These are phyloP conservation scores for Aphanocladium album DNA, from an alignment of 2,329 filamentous ascomycete species.

Conservation along the genomic window DNA sequence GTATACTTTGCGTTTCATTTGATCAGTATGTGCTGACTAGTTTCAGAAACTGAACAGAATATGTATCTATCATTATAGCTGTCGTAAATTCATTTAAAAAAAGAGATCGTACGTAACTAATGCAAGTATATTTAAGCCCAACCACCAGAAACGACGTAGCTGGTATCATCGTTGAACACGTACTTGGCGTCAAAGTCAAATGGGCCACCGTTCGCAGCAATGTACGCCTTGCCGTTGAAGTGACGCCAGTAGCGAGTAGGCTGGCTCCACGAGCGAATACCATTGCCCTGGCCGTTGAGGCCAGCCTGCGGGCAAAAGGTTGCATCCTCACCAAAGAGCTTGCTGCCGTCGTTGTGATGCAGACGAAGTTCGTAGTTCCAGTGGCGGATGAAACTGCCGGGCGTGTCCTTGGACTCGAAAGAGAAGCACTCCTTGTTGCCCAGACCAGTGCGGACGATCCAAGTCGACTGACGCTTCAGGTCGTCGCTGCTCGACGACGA, in stretches of 20 bases:
- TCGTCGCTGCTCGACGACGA: conserved; percentile 42
- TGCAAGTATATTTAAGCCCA: background rate
- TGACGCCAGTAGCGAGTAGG: conserved; percentile 56
- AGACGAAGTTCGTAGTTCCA: conserved; percentile 46
- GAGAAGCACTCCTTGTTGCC: conserved; percentile 53
- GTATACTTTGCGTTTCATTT: no score
- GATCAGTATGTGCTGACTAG: background rate
- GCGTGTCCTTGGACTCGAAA: conserved; percentile 54
- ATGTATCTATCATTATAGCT: no score
- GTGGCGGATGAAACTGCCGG: conserved; percentile 56
- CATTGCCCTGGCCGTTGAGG: conserved; percentile 45
- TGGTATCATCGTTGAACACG: conserved; percentile 1
- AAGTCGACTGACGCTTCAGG: conserved; percentile 49
- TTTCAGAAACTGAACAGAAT: no score
- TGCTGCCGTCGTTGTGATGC: conserved; percentile 46
- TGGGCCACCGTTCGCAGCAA: conserved; percentile 42
- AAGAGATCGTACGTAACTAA: no score
- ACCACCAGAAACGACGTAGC: background rate
- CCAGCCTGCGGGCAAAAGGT: conserved; percentile 55
- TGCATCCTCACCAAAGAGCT: conserved; percentile 55
- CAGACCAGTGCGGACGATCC: conserved; percentile 50
- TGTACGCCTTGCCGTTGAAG: conserved; percentile 27
- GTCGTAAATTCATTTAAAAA: no score
- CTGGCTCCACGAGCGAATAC: conserved; percentile 54
- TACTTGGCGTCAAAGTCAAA: conserved; percentile 11